A percentile compares a stretch with the other conserved stretches of the same genome.
Conservation (phyloP, 2,329 filamentous ascomycete genomes). For the Diaporthe capsici region DNA sequence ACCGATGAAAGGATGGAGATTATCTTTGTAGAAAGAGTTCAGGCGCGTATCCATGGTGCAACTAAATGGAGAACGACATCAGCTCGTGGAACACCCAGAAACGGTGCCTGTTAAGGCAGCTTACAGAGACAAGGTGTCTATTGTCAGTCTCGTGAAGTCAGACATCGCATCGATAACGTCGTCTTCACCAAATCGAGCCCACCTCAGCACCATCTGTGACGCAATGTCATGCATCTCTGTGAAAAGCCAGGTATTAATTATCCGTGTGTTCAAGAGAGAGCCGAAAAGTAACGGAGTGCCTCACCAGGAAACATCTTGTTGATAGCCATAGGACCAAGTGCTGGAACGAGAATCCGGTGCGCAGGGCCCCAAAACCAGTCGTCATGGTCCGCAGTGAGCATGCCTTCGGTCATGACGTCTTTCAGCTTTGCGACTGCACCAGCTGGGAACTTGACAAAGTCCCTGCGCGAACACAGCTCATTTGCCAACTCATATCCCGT, state of each 20-base stretch:
- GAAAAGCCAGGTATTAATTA: not conserved
- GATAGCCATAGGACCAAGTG: constrained; percentile 28
- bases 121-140: constrained; percentile 42
- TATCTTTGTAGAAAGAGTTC: constrained; percentile 43
- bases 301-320: constrained; percentile 24
- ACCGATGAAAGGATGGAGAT: constrained; percentile 37
- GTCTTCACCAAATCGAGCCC: constrained; percentile 20
- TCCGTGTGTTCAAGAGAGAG: too few species aligned
- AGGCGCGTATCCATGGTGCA: constrained; percentile 41
- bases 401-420: constrained; percentile 8
- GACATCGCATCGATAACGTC: not conserved
- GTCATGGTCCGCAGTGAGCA: constrained; percentile 21
- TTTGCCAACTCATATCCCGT: constrained; percentile 14
- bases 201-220: constrained; percentile 41
- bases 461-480: constrained; percentile 24
- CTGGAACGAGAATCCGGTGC: constrained; percentile 21
- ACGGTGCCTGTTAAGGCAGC: not conserved
- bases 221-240: constrained; percentile 42
- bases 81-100: too few species aligned
- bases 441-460: constrained; percentile 23
- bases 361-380: constrained; percentile 28
- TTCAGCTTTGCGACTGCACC: constrained; percentile 19
- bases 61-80: not conserved
- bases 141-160: constrained; percentile 34
- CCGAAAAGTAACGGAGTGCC: not conserved